Conservation (phyloP, 192 early-diverging fungal genomes). For the Chytriomyces sp. region DNA sequence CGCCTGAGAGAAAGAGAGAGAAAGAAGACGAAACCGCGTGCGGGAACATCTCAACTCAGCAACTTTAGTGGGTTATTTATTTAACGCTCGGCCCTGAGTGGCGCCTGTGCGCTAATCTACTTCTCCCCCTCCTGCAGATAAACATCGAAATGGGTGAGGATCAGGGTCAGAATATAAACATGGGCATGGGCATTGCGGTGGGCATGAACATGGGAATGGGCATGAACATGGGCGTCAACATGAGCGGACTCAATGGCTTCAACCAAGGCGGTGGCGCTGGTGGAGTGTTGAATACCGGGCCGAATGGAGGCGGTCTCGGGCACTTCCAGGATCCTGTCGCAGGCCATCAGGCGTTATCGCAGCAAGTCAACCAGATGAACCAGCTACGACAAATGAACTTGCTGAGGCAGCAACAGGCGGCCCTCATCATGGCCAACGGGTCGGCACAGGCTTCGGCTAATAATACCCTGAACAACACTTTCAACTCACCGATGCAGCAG, state of each 20-base stretch:
- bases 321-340: too few relatives aligned
- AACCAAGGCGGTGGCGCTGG: background rate
- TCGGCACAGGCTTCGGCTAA: background rate
- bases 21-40: too few relatives aligned
- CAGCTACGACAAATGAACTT: background rate
- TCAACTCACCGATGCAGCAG: slow-evolving; percentile 2
- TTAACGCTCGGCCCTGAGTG: too few relatives aligned
- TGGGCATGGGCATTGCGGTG: background rate
- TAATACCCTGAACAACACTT: background rate
- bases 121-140: background rate
- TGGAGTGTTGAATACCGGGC: background rate
- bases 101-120: too few relatives aligned
- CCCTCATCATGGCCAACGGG: background rate
- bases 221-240: background rate
- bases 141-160: background rate
- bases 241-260: background rate
- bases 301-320: too few relatives aligned
- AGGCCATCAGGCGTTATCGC: background rate
- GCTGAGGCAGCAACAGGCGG: background rate
- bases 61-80: too few relatives aligned
- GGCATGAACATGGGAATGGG: background rate
- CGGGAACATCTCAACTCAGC: too few relatives aligned
- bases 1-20: too few relatives aligned
- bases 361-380: slow-evolving; percentile 1
- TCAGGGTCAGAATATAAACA: background rate